Conservation (phyloP, 2,329 filamentous ascomycete genomes). For the Epichloe baconii region DNA sequence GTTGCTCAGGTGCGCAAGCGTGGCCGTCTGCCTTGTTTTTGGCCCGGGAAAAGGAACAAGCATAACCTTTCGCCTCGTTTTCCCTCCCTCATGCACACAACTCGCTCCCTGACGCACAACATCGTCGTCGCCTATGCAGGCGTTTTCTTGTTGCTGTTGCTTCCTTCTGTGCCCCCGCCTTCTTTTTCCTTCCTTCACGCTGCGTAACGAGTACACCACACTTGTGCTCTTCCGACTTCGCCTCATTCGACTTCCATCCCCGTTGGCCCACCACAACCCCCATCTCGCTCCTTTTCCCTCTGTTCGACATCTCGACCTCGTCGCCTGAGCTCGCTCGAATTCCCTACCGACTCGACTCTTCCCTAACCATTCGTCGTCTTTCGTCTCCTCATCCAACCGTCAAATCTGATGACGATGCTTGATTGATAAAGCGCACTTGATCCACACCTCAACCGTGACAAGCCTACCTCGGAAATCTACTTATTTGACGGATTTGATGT, state of each 20-base stretch:
- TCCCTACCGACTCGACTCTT: not conserved
- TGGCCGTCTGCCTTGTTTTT: not conserved
- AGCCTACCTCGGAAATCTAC: not conserved
- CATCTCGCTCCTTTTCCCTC: not conserved
- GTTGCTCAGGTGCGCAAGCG: not conserved
- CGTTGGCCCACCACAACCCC: not conserved
- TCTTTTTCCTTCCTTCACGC: not conserved
- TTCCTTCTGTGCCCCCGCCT: not conserved
- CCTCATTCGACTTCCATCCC: not conserved
- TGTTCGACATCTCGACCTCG: not conserved
- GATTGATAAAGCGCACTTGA: not conserved
- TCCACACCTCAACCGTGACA: not conserved
- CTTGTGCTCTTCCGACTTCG: not conserved
- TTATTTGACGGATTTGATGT: not conserved
- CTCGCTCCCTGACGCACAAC: not conserved
- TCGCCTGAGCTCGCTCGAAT: not conserved
- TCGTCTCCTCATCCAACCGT: not conserved
- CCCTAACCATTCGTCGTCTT: not conserved
- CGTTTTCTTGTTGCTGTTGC: not conserved
- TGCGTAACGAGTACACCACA: not conserved
- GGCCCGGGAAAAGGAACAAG: constrained; percentile 2
- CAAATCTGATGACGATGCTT: not conserved
- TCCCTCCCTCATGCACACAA: not conserved
- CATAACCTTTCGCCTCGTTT: not conserved
- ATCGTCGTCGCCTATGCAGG: not conserved